These are phyloP conservation scores for Clarkia xantiana DNA, from an alignment of 345 rosid genomes.

Conservation along the genomic window DNA sequence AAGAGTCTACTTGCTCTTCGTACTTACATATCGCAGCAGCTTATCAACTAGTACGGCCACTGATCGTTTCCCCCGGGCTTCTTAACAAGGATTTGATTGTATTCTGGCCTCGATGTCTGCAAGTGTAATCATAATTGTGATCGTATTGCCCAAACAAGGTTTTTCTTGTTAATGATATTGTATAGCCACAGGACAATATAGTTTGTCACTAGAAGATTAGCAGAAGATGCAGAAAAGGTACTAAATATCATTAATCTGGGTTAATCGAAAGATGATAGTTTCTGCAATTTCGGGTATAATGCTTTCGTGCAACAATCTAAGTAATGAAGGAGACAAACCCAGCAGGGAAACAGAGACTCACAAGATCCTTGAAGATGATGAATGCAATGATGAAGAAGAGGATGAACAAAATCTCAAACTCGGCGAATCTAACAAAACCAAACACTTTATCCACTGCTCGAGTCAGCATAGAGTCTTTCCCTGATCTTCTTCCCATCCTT, in stretches of 20 bases:
- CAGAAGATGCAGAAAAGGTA: too few relatives aligned
- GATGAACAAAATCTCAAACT: conserved; percentile 56
- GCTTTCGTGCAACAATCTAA: too few relatives aligned
- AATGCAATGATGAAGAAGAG: conserved; percentile 47
- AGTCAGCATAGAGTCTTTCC: conserved; percentile 29
- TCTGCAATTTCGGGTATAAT: too few relatives aligned
- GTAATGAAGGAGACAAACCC: too few relatives aligned
- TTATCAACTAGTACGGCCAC: conserved; percentile 28
- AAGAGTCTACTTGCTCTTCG: too few relatives aligned
- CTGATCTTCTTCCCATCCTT: conserved; percentile 16
- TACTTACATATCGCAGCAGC: too few relatives aligned
- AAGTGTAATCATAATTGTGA: not conserved
- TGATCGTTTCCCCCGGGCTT: conserved; percentile 42
- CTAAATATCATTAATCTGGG: too few relatives aligned
- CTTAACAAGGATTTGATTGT: conserved; percentile 52
- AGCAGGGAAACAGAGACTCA: conserved; percentile 8
- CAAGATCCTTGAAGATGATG: conserved; percentile 53
- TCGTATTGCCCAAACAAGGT: not conserved
- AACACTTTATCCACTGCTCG: conserved; percentile 25
- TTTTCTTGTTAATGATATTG: too few relatives aligned
- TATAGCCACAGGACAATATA: too few relatives aligned
- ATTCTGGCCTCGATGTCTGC: conserved; percentile 53
- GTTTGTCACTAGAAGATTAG: too few relatives aligned
- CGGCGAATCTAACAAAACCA: conserved; percentile 26
- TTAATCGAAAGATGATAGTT: too few relatives aligned